phyloP scores from a whole-genome alignment of 2,329 filamentous ascomycete genomes.

The Xylaria sp. region DNA sequence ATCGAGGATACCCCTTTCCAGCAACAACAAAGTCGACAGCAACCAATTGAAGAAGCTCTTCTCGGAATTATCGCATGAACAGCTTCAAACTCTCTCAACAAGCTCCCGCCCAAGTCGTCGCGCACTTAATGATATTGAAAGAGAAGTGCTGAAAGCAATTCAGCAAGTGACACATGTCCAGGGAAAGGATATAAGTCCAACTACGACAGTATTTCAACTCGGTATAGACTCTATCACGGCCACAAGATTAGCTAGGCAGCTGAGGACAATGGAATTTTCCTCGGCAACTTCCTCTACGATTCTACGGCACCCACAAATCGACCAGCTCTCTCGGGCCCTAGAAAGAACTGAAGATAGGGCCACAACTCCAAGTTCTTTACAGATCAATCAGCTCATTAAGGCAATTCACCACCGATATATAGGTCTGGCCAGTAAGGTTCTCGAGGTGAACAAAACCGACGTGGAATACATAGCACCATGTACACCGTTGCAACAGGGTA shows the following conservation, averaged over 20 bases:
- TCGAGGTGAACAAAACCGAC: conserved; percentile 62
- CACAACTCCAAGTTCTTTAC: conserved; percentile 51
- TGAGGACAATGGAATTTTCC: conserved; percentile 72
- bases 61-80: conserved; percentile 65
- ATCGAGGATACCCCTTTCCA: conserved; percentile 78
- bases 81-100: conserved; percentile 68
- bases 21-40: conserved; percentile 89
- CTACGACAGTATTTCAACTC: conserved; percentile 82
- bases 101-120: conserved; percentile 40
- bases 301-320: conserved; percentile 69
- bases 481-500: conserved; percentile 86
- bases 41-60: conserved; percentile 77
- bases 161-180: conserved; percentile 62
- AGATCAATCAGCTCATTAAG: conserved; percentile 69
- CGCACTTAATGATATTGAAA: conserved; percentile 53
- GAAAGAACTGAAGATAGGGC: conserved; percentile 32
- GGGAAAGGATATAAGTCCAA: conserved; percentile 57
- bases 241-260: conserved; percentile 72
- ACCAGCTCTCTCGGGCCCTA: conserved; percentile 58
- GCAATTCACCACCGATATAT: conserved; percentile 73
- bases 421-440: conserved; percentile 60
- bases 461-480: conserved; percentile 84
- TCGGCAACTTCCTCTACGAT: conserved; percentile 73
- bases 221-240: conserved; percentile 90
- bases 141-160: conserved; percentile 65